Conservation (phyloP, 345 rosid genomes). For the Euphorbia tirucalli region DNA sequence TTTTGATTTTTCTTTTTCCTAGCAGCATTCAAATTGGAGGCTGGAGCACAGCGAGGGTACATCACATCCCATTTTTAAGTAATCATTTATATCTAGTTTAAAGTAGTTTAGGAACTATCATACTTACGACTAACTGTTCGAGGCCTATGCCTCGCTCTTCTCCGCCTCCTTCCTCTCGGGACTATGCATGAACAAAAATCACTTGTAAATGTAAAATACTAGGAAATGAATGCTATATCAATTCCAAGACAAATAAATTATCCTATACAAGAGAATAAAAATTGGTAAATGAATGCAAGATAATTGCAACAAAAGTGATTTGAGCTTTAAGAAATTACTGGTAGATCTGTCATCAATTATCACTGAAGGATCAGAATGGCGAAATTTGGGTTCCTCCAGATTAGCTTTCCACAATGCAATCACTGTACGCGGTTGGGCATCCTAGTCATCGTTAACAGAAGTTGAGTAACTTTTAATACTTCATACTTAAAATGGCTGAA, state of each 20-base stretch:
- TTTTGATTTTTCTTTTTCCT: neutral
- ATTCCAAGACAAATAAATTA: neutral
- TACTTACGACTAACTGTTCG: constrained; percentile 75
- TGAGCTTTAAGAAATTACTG: constrained; percentile 56
- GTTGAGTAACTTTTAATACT: neutral
- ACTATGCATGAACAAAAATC: constrained; percentile 64
- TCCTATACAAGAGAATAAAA: neutral
- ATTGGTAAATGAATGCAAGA: neutral
- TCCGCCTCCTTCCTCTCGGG: constrained; percentile 72
- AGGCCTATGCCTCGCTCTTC: constrained; percentile 69
- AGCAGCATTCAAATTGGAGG: constrained; percentile 22
- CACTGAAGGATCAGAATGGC: constrained; percentile 76
- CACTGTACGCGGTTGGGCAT: constrained; percentile 72
- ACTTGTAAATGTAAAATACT: constrained; percentile 35
- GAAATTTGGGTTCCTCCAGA: constrained; percentile 70
- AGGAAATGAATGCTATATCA: constrained; percentile 11
- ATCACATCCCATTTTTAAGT: neutral
- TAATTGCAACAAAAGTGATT: constrained; percentile 17
- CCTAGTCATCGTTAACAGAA: constrained; percentile 49
- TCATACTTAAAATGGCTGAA: neutral
- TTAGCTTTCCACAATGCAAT: constrained; percentile 87
- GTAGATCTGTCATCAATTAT: constrained; percentile 59
- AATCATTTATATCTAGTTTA: constrained; percentile 8
- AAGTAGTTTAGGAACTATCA: constrained; percentile 25
- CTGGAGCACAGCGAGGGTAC: constrained; percentile 30